Evolutionary conservation across 2,329 filamentous ascomycete genomes (phyloP).

Genomic region (Rugonectria rugulosa): DNA sequence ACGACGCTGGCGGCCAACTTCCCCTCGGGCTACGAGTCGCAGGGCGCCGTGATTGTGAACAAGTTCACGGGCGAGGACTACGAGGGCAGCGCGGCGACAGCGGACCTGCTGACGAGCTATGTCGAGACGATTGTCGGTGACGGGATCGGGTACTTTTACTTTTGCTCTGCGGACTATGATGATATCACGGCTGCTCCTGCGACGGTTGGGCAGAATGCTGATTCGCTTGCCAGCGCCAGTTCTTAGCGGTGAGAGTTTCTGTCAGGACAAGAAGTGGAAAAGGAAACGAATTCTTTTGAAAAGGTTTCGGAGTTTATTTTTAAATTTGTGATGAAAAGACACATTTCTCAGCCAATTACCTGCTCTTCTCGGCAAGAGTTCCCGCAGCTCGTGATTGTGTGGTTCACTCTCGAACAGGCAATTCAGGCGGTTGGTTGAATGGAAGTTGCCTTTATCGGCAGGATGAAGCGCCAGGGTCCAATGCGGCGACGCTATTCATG

Average conservation of each 20-base stretch:
- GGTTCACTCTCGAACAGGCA: too few relatives aligned
- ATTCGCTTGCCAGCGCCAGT: constrained; percentile 3
- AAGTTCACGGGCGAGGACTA: constrained; percentile 23
- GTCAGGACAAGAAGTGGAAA: too few relatives aligned
- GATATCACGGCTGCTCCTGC: constrained; percentile 8
- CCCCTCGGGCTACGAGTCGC: constrained; percentile 1
- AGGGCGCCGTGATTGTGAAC: constrained; percentile 30
- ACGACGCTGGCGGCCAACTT: constrained; percentile 28
- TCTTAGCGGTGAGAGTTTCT: not conserved
- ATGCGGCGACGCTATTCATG: constrained; percentile 1
- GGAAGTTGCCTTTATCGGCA: constrained; percentile 5
- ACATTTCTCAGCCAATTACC: too few relatives aligned
- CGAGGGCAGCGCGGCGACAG: not conserved
- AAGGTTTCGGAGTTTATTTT: too few relatives aligned
- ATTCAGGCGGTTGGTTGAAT: too few relatives aligned
- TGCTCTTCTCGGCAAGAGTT: too few relatives aligned
- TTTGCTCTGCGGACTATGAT: constrained; percentile 15
- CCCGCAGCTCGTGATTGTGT: too few relatives aligned
- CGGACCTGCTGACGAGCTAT: constrained; percentile 4
- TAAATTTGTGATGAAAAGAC: too few relatives aligned
- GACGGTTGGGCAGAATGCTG: constrained; percentile 15
- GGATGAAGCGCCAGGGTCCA: constrained; percentile 6
- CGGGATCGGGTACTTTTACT: constrained; percentile 16
- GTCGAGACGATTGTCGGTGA: not conserved
- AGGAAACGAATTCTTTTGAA: too few relatives aligned